A percentile compares a stretch with the other conserved stretches of the same genome.
These are phyloP conservation scores for Pterocarpus santalinus DNA, from an alignment of 306 rosid genomes.

Conservation along the genomic window DNA sequence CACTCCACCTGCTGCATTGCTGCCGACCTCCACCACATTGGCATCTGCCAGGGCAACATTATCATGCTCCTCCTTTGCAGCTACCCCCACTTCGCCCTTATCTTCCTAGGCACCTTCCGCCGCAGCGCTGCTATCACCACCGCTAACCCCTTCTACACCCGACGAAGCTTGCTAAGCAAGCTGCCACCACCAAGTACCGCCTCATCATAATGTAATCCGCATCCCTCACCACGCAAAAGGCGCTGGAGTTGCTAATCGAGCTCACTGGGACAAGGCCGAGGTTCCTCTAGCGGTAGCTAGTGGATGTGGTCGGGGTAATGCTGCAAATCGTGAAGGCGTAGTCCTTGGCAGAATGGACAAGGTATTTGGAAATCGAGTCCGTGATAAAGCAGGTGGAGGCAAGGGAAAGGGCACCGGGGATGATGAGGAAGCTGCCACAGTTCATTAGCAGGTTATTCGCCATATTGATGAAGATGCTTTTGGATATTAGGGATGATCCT, in stretches of 20 bases:
- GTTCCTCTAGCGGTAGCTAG: constrained; percentile 86
- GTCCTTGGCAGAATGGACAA: constrained; percentile 83
- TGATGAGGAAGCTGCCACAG: constrained; percentile 98
- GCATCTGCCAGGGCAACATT: too few relatives aligned
- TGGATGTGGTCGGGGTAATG: constrained; percentile 91
- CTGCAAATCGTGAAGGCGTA: constrained; percentile 91
- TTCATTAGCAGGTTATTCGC: constrained; percentile 88
- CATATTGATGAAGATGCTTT: constrained; percentile 83
- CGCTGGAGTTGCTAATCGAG: constrained; percentile 86
- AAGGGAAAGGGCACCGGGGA: constrained; percentile 92
- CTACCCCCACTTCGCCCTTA: too few relatives aligned
- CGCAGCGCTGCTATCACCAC: too few relatives aligned
- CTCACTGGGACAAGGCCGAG: constrained; percentile 90
- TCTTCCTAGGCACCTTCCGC: too few relatives aligned
- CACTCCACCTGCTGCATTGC: too few relatives aligned
- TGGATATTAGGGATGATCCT: constrained; percentile 90
- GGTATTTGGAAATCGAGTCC: constrained; percentile 93
- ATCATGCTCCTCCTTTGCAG: too few relatives aligned
- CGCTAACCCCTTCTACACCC: too few relatives aligned
- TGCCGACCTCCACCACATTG: too few relatives aligned
- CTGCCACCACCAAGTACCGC: too few relatives aligned
- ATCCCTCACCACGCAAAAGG: constrained; percentile 79
- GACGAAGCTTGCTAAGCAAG: too few relatives aligned
- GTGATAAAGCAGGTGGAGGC: constrained; percentile 95
- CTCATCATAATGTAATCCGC: too few relatives aligned